Percentiles rank a stretch among this genome's conserved stretches.
Evolutionary conservation across 2,329 filamentous ascomycete genomes (phyloP).

Genomic region (Monosporascus sp.): DNA sequence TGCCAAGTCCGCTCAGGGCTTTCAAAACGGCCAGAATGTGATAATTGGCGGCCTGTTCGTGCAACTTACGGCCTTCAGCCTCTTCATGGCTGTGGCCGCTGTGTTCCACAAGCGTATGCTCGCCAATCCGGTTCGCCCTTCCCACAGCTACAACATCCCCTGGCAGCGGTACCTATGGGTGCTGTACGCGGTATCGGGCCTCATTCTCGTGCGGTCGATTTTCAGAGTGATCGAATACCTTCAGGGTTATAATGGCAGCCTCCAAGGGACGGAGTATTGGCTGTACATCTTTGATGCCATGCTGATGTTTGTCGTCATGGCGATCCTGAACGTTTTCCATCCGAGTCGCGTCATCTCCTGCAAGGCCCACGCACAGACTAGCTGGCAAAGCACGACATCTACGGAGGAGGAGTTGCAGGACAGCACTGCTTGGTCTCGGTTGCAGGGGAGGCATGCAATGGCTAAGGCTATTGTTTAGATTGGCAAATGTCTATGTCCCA

Average conservation of each 20-base stretch:
- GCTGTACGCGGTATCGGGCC: constrained; percentile 12
- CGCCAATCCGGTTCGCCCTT: not conserved
- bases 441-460: too few species aligned
- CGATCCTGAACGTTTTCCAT: not conserved
- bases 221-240: constrained; percentile 35
- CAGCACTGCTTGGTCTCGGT: too few species aligned
- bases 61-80: not conserved
- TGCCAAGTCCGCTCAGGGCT: not conserved
- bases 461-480: too few species aligned
- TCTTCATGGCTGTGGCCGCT: not conserved
- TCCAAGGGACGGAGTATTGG: constrained; percentile 22
- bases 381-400: too few species aligned
- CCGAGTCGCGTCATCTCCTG: not conserved
- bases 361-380: too few species aligned
- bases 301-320: not conserved
- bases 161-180: constrained; percentile 18
- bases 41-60: not conserved
- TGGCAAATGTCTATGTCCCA: too few species aligned
- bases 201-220: constrained; percentile 33
- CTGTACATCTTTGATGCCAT: constrained; percentile 28
- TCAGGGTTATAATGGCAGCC: constrained; percentile 22
- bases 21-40: not conserved
- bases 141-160: constrained; percentile 8
- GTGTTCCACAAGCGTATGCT: not conserved
- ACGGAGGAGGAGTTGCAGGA: too few species aligned